Evolutionary conservation across 768 basidiomycete species (phyloP).

Genomic region (Lactarius tabidus): DNA sequence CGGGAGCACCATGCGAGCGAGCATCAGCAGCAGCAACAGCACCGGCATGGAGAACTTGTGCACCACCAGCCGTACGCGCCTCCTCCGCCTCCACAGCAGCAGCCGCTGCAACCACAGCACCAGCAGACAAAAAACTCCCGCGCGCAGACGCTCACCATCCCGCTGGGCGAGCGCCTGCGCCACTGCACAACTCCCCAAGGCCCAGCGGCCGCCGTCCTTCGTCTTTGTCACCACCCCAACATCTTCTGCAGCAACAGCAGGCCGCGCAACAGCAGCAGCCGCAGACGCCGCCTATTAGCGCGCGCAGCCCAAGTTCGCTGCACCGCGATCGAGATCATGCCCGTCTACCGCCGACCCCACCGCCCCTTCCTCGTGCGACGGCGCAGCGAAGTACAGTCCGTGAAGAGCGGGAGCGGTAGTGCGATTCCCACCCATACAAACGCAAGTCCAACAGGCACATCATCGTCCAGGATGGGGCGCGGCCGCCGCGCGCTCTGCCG

Average conservation of each 20-base stretch:
- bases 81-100: constrained; percentile 22
- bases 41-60: neutral
- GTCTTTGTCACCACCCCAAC: constrained; percentile 13
- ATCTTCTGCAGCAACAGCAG: constrained; percentile 5
- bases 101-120: constrained; percentile 16
- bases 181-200: constrained; percentile 20
- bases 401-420: constrained; percentile 16
- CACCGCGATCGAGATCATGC: neutral
- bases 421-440: neutral
- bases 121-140: constrained; percentile 26
- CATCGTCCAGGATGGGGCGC: neutral
- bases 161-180: constrained; percentile 30
- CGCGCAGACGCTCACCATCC: constrained; percentile 29
- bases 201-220: constrained; percentile 26
- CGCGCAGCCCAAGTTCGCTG: constrained; percentile 12
- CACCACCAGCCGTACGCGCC: constrained; percentile 22
- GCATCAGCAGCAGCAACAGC: neutral
- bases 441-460: neutral
- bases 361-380: constrained; percentile 5
- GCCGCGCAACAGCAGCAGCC: constrained; percentile 7
- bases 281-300: constrained; percentile 18
- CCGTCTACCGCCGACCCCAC: constrained; percentile 10
- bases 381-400: constrained; percentile 10
- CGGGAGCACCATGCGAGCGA: neutral
- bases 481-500: neutral